Evolutionary conservation across 1,284 basidiomycete genomes (phyloP), one percentile per base, ranked within the genome.

Genomic region (Cryptococcus depauperatus): DNA sequence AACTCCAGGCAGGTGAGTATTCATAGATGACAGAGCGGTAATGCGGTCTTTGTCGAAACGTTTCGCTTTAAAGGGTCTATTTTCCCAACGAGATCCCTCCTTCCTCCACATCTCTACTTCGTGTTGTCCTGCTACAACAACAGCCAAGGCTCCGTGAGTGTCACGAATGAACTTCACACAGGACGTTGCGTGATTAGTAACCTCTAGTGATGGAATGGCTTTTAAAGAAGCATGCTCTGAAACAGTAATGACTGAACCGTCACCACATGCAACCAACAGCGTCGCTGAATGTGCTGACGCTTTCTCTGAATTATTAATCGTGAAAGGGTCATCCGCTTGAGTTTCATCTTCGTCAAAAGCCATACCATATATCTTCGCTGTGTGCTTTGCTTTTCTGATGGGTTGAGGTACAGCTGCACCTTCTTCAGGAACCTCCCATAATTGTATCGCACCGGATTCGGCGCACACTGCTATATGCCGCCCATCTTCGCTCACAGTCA

Each of bases 361-460:
- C 5, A 49, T 39, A 8, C 27, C 41, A 4, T 37, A 28, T 4
- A 55, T 34, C 25, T 39, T 43, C 9, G n/a, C 25, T 23, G 34
- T 26, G 19, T 22, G 29, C 39, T 27, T n/a, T 29, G 35, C 1
- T 37, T 16, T 4, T 37, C 34, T 16, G 5, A 32, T 4, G 25
- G 28, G 44, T 33, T 22, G 34, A 6, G 49, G 18, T 29, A 39
- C 30, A 14, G 32, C 43, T 27, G 45, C 32, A 16, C 48, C 51
- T 14, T 54, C 54, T 10, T n/a, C 48, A 4, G 34, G 16, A 4
- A 58, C 27, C 11, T 58, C 41, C 61, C 61, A 62, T 3, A 50
- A 37, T 16, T 52, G 47, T 11, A 61, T 21, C 11, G 26, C 16
- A 0, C 51, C 57, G 10, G 34, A 41, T 5, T 5, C 25, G 6